Evolutionary conservation across 139 green algal species (phyloP).

Genomic region (Chlamydomonas incerta): DNA sequence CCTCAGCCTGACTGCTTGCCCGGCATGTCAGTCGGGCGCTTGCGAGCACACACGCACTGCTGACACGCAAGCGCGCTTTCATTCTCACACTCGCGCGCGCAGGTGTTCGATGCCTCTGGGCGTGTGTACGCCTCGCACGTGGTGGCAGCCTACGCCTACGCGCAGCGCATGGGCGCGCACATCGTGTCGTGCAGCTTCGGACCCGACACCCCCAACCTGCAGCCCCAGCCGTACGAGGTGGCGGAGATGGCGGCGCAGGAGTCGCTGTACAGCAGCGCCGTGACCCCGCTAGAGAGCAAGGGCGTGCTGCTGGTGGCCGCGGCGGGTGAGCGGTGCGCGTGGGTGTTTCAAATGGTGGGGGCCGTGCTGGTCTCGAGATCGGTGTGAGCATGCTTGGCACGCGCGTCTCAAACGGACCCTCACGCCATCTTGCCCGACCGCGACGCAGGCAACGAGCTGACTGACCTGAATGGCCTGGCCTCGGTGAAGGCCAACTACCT

Average conservation of each 20-base stretch:
- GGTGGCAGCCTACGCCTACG: not conserved
- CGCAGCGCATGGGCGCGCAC: not conserved
- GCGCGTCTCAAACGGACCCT: too few relatives aligned
- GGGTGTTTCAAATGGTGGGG: too few relatives aligned
- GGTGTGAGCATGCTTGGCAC: too few relatives aligned
- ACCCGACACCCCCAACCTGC: not conserved
- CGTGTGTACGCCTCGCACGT: not conserved
- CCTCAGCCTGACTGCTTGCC: too few relatives aligned
- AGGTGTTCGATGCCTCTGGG: not conserved
- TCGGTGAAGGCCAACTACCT: not conserved
- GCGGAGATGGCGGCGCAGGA: not conserved
- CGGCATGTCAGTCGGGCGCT: too few relatives aligned
- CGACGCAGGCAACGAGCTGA: not conserved
- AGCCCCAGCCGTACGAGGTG: not conserved
- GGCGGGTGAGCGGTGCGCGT: not conserved
- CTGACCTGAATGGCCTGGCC: not conserved
- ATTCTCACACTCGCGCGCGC: not conserved
- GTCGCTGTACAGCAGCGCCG: not conserved
- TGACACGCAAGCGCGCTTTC: too few relatives aligned
- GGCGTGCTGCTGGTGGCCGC: slow-evolving; percentile 5
- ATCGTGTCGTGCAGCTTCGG: not conserved
- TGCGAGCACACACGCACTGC: too few relatives aligned
- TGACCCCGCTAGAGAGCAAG: not conserved
- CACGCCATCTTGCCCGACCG: too few relatives aligned
- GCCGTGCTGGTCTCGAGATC: too few relatives aligned